Base-by-base conservation (phyloP, 352 stramenopile species). In the Phytophthora sp. region DNA sequence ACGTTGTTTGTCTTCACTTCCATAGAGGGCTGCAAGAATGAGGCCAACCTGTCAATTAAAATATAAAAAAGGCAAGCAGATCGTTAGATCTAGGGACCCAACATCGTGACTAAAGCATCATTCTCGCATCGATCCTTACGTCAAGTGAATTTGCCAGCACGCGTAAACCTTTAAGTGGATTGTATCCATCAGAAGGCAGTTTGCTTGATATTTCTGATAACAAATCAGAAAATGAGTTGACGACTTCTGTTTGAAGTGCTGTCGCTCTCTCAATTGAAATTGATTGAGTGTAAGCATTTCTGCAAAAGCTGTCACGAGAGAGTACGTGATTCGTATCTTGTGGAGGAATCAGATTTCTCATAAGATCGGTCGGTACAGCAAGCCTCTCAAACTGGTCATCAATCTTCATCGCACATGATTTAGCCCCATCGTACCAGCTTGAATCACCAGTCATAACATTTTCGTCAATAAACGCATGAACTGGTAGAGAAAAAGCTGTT, bases 121-220 rank as follows among this genome's bases (percentile, higher is more conserved):
- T n/a, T n/a, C n/a, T 39, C 12, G 38, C 15, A 44, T 23, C 31
- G 11, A 65, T 45, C 1, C 77, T 72, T 72, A 86, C 78, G 61
- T 84, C 66, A 38, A 86, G 46, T 26, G 64, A 72, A 16, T 74
- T 74, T 27, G 71, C 59, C 18, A 86, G 56, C 18, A 80, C 27
- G 7, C 52, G 67, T 51, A 84, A 75, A 46, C 62, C 57, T 68
- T 64, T 67, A 16, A 66, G 54, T 29, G 58, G 26, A 31, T 73
- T 79, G 13, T 26, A 36, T 27, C 72, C 69, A 30, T 66, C 46
- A 11, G 57, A 70, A 16, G 65, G 69, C 12, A 90, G 29, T 21
- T 67, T 79, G 39, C 33, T 70, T 13, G 65, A 75, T 29, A 88
- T 64, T 38, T 84, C 69, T 9, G 63, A 60, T n/a, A 91, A 16